Percentiles rank a stretch among this genome's conserved stretches.
phyloP scores from a whole-genome alignment of 805 yeast species.

The Sugiyamaella marilandica region DNA sequence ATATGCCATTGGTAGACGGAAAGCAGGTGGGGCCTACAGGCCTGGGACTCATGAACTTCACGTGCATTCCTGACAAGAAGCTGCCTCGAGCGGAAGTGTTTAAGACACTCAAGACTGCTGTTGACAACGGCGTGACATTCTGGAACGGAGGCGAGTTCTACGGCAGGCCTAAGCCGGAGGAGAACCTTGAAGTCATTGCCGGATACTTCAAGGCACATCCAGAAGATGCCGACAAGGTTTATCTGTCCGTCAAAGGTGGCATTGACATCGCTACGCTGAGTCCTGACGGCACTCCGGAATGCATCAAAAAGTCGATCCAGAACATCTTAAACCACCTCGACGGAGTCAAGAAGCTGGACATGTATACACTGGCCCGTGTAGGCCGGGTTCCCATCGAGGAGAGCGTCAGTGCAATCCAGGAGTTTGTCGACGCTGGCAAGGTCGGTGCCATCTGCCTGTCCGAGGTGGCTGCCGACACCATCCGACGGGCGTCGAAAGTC shows the following conservation, averaged over 20 bases:
- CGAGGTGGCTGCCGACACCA: slow-evolving; percentile 62
- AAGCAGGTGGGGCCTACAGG: slow-evolving; percentile 38
- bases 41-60: slow-evolving; percentile 77
- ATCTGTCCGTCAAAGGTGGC: slow-evolving; percentile 68
- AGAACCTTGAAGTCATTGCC: slow-evolving; percentile 53
- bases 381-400: slow-evolving; percentile 54
- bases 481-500: slow-evolving; percentile 52
- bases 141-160: slow-evolving; percentile 79
- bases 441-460: slow-evolving; percentile 66
- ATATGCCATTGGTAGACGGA: slow-evolving; percentile 1
- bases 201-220: slow-evolving; percentile 57
- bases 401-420: slow-evolving; percentile 51
- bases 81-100: slow-evolving; percentile 50
- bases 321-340: slow-evolving; percentile 30
- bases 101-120: slow-evolving; percentile 49
- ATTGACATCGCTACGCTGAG: slow-evolving; percentile 32
- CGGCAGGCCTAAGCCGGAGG: slow-evolving; percentile 45
- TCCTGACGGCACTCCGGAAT: slow-evolving; percentile 51
- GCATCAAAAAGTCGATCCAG: slow-evolving; percentile 46
- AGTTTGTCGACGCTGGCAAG: slow-evolving; percentile 42
- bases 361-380: slow-evolving; percentile 71
- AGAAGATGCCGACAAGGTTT: slow-evolving; percentile 49
- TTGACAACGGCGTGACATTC: slow-evolving; percentile 46
- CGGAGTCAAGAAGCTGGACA: slow-evolving; percentile 34
- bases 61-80: slow-evolving; percentile 57